Conservation (phyloP, 352 stramenopile genomes). For the Globisporangium okanoganense region DNA sequence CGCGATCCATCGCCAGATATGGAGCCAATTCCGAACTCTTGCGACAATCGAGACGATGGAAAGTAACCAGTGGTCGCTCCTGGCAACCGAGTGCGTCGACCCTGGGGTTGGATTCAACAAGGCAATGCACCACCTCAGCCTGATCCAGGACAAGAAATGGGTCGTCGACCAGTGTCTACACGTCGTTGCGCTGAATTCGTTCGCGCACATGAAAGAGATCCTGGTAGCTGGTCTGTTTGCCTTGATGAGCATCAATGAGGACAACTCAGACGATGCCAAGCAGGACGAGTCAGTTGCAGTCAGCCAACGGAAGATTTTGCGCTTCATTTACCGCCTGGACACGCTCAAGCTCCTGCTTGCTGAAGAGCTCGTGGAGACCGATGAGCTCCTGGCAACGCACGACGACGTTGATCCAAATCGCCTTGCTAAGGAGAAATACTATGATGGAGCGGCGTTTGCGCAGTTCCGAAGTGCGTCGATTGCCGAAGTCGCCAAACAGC, state of each 20-base stretch:
- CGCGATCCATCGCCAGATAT: constrained; percentile 46
- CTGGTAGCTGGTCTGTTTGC: constrained; percentile 40
- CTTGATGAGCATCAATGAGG: constrained; percentile 11
- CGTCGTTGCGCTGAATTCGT: constrained; percentile 34
- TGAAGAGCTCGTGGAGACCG: constrained; percentile 31
- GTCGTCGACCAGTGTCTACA: constrained; percentile 40
- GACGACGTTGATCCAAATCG: constrained; percentile 21
- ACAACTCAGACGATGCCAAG: neutral
- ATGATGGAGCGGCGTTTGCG: constrained; percentile 36
- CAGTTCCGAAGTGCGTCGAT: constrained; percentile 31
- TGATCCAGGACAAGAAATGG: constrained; percentile 45
- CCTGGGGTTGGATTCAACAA: constrained; percentile 19
- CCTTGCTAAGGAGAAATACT: constrained; percentile 29
- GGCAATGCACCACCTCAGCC: constrained; percentile 40
- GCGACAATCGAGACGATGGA: constrained; percentile 7
- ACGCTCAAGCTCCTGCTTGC: constrained; percentile 40
- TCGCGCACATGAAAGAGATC: constrained; percentile 54
- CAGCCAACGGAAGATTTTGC: constrained; percentile 24
- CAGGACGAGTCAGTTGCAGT: constrained; percentile 9
- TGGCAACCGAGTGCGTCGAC: constrained; percentile 7
- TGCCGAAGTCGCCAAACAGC: constrained; percentile 31
- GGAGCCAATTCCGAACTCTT: constrained; percentile 34
- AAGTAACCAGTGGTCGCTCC: neutral
- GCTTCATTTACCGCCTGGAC: constrained; percentile 44
- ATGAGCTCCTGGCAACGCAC: constrained; percentile 13